These are phyloP conservation scores for Leucosporidium scottii DNA, from an alignment of 768 basidiomycete species.

Conservation along the genomic window DNA sequence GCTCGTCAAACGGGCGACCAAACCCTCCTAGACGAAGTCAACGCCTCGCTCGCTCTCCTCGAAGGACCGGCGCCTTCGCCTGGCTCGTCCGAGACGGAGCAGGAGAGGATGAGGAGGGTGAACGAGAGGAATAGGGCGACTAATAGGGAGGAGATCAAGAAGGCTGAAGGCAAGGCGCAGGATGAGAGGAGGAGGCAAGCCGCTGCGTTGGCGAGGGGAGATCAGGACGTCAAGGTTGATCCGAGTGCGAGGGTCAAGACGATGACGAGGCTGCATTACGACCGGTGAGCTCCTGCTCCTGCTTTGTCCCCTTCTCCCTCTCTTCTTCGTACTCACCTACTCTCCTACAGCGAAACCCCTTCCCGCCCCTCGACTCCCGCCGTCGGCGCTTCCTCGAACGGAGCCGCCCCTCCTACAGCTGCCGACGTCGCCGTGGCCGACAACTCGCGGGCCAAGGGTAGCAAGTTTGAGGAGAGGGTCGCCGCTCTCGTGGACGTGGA, in stretches of 20 bases:
- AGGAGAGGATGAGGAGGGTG: conserved; percentile 57
- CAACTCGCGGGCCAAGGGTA: conserved; percentile 1
- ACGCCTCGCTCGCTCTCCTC: conserved; percentile 57
- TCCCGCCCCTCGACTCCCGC: conserved; percentile 16
- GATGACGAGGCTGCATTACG: conserved; percentile 25
- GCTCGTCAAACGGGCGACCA: conserved; percentile 68
- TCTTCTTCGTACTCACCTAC: no score
- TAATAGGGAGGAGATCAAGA: conserved; percentile 70
- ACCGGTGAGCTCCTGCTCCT: conserved; percentile 24
- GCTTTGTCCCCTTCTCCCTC: not conserved
- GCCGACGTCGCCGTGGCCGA: not conserved
- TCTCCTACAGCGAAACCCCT: conserved; percentile 3
- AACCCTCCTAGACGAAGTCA: conserved; percentile 56
- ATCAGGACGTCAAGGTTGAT: conserved; percentile 24
- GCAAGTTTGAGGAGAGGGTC: conserved; percentile 21
- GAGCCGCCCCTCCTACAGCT: not conserved
- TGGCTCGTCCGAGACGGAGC: conserved; percentile 25
- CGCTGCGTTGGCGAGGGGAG: conserved; percentile 26
- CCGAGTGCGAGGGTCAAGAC: conserved; percentile 34
- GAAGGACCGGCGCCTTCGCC: conserved; percentile 37
- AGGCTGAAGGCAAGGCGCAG: conserved; percentile 61
- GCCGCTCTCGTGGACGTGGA: conserved; percentile 21
- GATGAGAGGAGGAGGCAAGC: conserved; percentile 56
- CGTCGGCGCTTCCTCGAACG: no score
- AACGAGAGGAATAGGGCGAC: conserved; percentile 85